These are phyloP conservation scores for Debaryomyces subglobosus DNA, from an alignment of 1,139 yeast species.

Conservation along the genomic window DNA sequence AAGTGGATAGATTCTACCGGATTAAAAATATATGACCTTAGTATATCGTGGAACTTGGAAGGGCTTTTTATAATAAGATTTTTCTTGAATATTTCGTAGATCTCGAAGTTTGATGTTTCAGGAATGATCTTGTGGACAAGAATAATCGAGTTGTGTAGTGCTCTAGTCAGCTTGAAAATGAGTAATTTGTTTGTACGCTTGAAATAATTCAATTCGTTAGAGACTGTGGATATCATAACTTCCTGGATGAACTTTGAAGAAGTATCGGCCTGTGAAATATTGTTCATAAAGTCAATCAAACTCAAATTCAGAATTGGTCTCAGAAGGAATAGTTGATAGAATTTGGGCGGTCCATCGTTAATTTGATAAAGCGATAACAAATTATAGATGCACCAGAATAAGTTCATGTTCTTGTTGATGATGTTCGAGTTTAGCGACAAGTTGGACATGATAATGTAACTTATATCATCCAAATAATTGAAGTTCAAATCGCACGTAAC, in stretches of 20 bases:
- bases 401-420: constrained; percentile 26
- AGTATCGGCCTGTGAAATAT: constrained; percentile 31
- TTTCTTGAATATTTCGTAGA: constrained; percentile 45
- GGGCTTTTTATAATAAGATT: constrained; percentile 49
- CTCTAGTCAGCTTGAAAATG: constrained; percentile 42
- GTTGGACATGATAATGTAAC: constrained; percentile 35
- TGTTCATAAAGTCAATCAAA: constrained; percentile 25
- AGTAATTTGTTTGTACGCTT: constrained; percentile 32
- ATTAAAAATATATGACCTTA: constrained; percentile 43
- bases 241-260: constrained; percentile 33
- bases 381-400: constrained; percentile 50
- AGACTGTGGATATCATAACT: constrained; percentile 39
- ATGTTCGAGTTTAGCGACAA: constrained; percentile 22
- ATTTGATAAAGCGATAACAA: constrained; percentile 41
- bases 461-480: constrained; percentile 50
- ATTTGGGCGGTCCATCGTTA: constrained; percentile 41
- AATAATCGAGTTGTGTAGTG: constrained; percentile 51
- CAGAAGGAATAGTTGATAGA: constrained; percentile 37
- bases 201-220: constrained; percentile 46
- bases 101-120: constrained; percentile 15
- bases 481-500: constrained; percentile 41
- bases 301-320: constrained; percentile 23
- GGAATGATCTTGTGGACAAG: constrained; percentile 47
- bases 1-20: constrained; percentile 43
- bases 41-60: constrained; percentile 45